A percentile compares a stretch with the other conserved stretches of the same genome.
These are phyloP conservation scores for Beauveria sp. DNA, from an alignment of 2,329 filamentous ascomycete genomes.

Conservation along the genomic window DNA sequence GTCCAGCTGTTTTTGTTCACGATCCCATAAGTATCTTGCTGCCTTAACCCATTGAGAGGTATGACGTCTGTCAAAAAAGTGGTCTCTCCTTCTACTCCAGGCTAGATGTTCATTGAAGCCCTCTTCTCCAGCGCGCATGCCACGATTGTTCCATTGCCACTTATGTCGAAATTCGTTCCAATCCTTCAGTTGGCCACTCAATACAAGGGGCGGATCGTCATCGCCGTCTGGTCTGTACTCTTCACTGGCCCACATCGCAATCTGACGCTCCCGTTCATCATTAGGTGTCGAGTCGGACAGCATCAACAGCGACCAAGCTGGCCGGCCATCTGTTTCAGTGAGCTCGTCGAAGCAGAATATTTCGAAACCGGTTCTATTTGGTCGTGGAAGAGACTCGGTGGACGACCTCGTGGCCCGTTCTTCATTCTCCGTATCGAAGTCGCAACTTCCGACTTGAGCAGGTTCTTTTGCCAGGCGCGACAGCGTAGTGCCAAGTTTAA, in stretches of 20 bases:
- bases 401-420: neutral
- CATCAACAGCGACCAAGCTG: too few species aligned
- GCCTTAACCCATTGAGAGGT: neutral
- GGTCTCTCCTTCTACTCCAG: neutral
- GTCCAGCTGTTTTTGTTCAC: neutral
- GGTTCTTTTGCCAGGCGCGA: neutral
- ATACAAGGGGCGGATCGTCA: neutral
- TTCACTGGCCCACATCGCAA: neutral
- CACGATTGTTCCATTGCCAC: neutral
- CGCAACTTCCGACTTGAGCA: neutral
- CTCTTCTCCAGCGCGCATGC: neutral
- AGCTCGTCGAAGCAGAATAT: neutral
- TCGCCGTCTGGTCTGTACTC: neutral
- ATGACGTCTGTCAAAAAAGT: neutral
- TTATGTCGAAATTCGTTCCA: neutral
- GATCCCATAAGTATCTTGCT: neutral
- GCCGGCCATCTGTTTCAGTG: too few species aligned
- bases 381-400: neutral
- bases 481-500: neutral
- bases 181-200: neutral
- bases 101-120: neutral
- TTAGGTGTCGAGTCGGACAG: too few species aligned
- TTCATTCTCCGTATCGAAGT: neutral
- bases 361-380: neutral
- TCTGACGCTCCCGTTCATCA: neutral